Conservation (phyloP, 2,329 filamentous ascomycete genomes). For the Didymella arachidicola region DNA sequence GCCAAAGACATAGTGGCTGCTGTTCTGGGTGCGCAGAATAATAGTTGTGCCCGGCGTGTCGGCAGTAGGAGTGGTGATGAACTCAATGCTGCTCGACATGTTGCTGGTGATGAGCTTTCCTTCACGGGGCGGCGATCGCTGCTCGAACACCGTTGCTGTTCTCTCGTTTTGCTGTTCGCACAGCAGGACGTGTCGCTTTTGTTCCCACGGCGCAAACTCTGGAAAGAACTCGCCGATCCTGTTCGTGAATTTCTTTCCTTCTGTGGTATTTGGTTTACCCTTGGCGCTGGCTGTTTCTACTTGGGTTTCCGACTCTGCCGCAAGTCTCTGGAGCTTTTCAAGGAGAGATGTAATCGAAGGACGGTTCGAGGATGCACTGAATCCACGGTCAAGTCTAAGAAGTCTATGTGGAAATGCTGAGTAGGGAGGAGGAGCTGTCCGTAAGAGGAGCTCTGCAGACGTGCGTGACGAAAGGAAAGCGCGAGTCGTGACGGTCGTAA, state of each 20-base stretch:
- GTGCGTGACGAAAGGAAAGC: slow-evolving; percentile 25
- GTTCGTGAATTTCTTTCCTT: neutral
- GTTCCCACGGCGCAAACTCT: slow-evolving; percentile 21
- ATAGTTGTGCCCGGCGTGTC: slow-evolving; percentile 85
- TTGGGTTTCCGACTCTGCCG: neutral
- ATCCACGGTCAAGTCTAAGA: neutral
- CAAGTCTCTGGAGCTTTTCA: slow-evolving; percentile 12
- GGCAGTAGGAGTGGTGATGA: slow-evolving; percentile 82
- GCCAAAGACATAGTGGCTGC: slow-evolving; percentile 86
- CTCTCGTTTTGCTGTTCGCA: neutral
- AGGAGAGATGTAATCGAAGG: neutral
- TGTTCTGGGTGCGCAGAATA: slow-evolving; percentile 72
- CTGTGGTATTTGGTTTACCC: neutral
- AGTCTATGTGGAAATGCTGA: neutral
- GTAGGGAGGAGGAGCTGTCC: slow-evolving; percentile 4
- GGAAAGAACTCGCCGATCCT: slow-evolving; percentile 1
- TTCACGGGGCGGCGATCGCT: neutral
- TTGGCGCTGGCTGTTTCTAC: neutral
- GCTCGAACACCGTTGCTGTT: neutral
- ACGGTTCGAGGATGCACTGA: slow-evolving; percentile 9
- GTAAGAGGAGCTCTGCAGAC: neutral
- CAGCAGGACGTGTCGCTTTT: neutral
- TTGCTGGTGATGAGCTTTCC: neutral
- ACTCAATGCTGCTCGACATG: slow-evolving; percentile 78
- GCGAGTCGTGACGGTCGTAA: slow-evolving; percentile 37